Evolutionary conservation across 2,329 filamentous ascomycete species (phyloP).

Genomic region (Xylariaceae sp.): DNA sequence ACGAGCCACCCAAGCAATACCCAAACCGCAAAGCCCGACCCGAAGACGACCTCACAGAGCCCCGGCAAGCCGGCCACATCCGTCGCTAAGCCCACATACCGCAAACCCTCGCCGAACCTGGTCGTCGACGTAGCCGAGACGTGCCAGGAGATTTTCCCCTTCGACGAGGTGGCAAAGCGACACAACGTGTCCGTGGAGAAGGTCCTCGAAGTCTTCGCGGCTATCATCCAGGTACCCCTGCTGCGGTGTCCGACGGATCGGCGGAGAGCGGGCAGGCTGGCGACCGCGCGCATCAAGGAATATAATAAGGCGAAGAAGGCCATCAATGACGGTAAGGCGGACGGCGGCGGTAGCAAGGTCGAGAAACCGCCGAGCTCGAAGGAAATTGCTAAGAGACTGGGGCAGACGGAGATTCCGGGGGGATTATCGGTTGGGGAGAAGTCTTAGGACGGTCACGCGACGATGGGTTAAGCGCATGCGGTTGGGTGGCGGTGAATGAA

Average conservation of each 20-base stretch:
- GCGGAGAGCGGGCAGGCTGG: slow-evolving; percentile 37
- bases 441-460: background rate
- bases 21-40: background rate
- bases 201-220: slow-evolving; percentile 43
- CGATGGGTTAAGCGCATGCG: too few species aligned
- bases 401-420: slow-evolving; percentile 23
- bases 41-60: background rate
- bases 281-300: slow-evolving; percentile 38
- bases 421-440: slow-evolving; percentile 17
- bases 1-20: background rate
- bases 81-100: slow-evolving; percentile 29
- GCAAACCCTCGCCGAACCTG: slow-evolving; percentile 35
- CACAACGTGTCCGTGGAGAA: slow-evolving; percentile 39
- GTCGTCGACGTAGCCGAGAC: slow-evolving; percentile 47
- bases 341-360: background rate
- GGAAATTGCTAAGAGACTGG: slow-evolving; percentile 25
- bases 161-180: slow-evolving; percentile 40
- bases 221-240: slow-evolving; percentile 44
- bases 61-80: slow-evolving; percentile 23
- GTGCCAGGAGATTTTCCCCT: slow-evolving; percentile 42
- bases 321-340: slow-evolving; percentile 19
- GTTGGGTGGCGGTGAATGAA: background rate
- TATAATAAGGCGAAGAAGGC: slow-evolving; percentile 40
- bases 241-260: slow-evolving; percentile 42
- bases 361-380: slow-evolving; percentile 10